Evolutionary conservation across 2,329 filamentous ascomycete species (phyloP), one percentile per base, ranked within the genome.

Genomic region (Calcarisporium arbuscula): DNA sequence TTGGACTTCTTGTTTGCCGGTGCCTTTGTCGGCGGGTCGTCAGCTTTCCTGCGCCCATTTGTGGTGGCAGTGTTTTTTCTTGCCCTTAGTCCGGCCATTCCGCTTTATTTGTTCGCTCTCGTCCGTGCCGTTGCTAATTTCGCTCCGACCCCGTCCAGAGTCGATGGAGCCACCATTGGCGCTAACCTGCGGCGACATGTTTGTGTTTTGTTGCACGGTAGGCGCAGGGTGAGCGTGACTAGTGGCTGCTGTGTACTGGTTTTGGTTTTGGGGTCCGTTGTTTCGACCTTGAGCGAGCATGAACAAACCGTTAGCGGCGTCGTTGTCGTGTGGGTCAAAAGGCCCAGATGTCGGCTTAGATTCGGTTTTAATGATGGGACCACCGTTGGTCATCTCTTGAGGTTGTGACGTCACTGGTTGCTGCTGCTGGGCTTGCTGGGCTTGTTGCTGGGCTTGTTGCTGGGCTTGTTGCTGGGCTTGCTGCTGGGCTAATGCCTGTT

Each of bases 261-360:
- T 67, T 14, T 65, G 50, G 11, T 64, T 59, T 43, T 66, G 77
- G 40, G 56, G 71, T 6, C 30, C 15, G 63, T 63, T 75, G 69
- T 65, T 80, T 61, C 55, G 81, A 72, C 63, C 79, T 62, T 58
- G 82, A 2, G 92, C 89, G 39, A 98, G 71, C 74, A 95, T 82
- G 50, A 87, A 94, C 1, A 98, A 70, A 19, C 92, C 89, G 56
- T 95, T 96, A 33, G 90, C 92, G 28, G 90, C 92, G 63, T 95
- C 90, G 50, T 90, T 94, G 34, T 95, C 90, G 60, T 94, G 87
- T 27, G 88, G 85, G 39, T 89, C 83, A 53, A 88, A 94, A 5
- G 81, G 75, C 35, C 85, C 82, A 1, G 72, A 60, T 2, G 67
- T 54, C 9, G 71, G 62, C 49, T 70, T 77, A 11, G 60, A 38